These are phyloP conservation scores for Clathrospora elynae DNA, from an alignment of 2,329 filamentous ascomycete species.

Conservation along the genomic window DNA sequence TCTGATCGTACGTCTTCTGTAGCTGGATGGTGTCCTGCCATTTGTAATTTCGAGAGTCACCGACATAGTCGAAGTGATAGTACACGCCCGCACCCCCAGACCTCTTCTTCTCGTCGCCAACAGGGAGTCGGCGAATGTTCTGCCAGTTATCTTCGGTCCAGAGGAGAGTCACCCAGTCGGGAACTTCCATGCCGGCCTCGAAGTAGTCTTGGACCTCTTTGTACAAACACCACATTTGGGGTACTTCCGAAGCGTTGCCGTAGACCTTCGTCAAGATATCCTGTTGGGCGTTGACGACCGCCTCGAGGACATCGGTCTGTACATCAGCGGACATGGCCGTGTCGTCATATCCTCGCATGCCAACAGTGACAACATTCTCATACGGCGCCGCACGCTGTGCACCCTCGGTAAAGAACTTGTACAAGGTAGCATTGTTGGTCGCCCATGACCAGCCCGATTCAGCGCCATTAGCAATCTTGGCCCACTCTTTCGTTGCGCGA, in stretches of 20 bases:
- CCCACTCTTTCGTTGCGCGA: slow-evolving; percentile 60
- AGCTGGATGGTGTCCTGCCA: slow-evolving; percentile 69
- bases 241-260: slow-evolving; percentile 58
- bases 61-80: slow-evolving; percentile 69
- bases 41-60: slow-evolving; percentile 63
- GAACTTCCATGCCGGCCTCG: slow-evolving; percentile 64
- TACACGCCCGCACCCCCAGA: slow-evolving; percentile 69
- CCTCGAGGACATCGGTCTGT: slow-evolving; percentile 64
- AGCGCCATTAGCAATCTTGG: slow-evolving; percentile 56
- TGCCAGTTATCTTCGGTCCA: slow-evolving; percentile 75
- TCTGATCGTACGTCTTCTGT: slow-evolving; percentile 68
- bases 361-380: slow-evolving; percentile 68
- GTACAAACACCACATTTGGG: slow-evolving; percentile 75
- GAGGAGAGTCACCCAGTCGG: slow-evolving; percentile 69
- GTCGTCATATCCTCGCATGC: slow-evolving; percentile 73
- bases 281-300: slow-evolving; percentile 65
- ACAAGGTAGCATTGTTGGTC: slow-evolving; percentile 70
- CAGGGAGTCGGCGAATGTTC: slow-evolving; percentile 66
- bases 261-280: slow-evolving; percentile 63
- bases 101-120: slow-evolving; percentile 63
- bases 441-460: slow-evolving; percentile 67
- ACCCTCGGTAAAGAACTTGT: slow-evolving; percentile 70
- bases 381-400: slow-evolving; percentile 68
- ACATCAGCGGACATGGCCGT: slow-evolving; percentile 63
- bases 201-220: slow-evolving; percentile 75